A percentile compares a stretch with the other conserved stretches of the same genome.
phyloP scores from a whole-genome alignment of 2,329 filamentous ascomycete species.

The Cladosporium sphaerospermum region DNA sequence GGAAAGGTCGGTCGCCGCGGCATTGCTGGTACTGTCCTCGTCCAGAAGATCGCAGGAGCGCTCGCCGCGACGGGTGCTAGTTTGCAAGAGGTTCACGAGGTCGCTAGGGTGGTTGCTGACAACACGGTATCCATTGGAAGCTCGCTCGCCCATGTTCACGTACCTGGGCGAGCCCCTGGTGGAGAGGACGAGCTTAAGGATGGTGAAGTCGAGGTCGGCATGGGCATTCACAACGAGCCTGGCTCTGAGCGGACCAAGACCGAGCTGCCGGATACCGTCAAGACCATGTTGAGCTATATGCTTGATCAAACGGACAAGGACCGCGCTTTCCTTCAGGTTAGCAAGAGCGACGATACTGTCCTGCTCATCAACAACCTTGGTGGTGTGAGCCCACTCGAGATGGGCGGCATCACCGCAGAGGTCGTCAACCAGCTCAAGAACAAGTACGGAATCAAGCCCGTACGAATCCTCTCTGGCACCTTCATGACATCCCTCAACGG shows the following conservation, averaged over 20 bases:
- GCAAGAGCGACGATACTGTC: constrained; percentile 56
- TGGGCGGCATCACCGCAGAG: constrained; percentile 66
- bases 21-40: constrained; percentile 83
- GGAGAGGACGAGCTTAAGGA: constrained; percentile 54
- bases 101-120: constrained; percentile 64
- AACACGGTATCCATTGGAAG: constrained; percentile 83
- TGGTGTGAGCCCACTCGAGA: constrained; percentile 64
- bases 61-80: constrained; percentile 60
- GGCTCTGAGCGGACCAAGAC: constrained; percentile 37
- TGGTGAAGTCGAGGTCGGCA: constrained; percentile 61
- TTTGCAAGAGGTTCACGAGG: constrained; percentile 64
- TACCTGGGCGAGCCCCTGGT: constrained; percentile 64
- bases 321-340: constrained; percentile 53
- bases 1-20: constrained; percentile 91
- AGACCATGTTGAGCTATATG: constrained; percentile 60
- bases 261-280: constrained; percentile 39
- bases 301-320: constrained; percentile 59
- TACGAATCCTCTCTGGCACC: constrained; percentile 57
- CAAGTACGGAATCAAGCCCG: constrained; percentile 55
- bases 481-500: constrained; percentile 70
- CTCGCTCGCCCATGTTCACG: constrained; percentile 85
- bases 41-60: constrained; percentile 85
- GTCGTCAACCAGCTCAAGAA: constrained; percentile 55
- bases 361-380: constrained; percentile 71
- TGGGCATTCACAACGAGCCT: constrained; percentile 64